Conservation (phyloP, 352 stramenopile species). For the Phytophthora tubulina region DNA sequence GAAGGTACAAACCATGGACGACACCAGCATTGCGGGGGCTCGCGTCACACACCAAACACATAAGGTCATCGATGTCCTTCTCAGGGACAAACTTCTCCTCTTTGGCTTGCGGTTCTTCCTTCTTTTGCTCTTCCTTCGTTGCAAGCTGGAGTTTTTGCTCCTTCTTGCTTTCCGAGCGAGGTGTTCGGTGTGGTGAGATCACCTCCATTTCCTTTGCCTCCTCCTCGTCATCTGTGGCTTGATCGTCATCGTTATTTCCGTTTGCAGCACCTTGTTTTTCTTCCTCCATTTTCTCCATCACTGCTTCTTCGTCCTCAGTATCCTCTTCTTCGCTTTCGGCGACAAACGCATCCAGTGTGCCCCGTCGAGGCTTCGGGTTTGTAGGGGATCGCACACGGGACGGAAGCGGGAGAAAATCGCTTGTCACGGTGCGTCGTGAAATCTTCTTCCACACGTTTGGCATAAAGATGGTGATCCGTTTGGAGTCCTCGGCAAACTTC, state of each 20-base stretch:
- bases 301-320: conserved; percentile 53
- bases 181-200: conserved; percentile 12
- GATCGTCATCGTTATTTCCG: conserved; percentile 33
- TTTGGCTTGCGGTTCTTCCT: conserved; percentile 25
- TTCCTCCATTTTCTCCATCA: conserved; percentile 47
- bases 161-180: conserved; percentile 40
- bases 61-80: conserved; percentile 64
- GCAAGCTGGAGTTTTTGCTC: conserved; percentile 30
- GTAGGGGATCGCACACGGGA: conserved; percentile 3
- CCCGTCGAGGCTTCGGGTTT: conserved; percentile 44
- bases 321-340: conserved; percentile 67
- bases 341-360: conserved; percentile 70
- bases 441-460: conserved; percentile 80
- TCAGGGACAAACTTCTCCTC: conserved; percentile 27
- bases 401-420: conserved; percentile 58
- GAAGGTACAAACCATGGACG: conserved; percentile 82
- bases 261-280: conserved; percentile 10
- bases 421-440: conserved; percentile 49
- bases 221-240: conserved; percentile 34
- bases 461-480: conserved; percentile 46
- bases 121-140: conserved; percentile 9
- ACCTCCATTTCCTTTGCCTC: conserved; percentile 31
- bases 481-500: conserved; percentile 68
- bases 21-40: conserved; percentile 72
- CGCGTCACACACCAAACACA: conserved; percentile 74